Evolutionary conservation across 225 moss, liverwort and hornwort genomes (phyloP), one percentile per base, ranked within the genome.

Genomic region (Sphagnum contortum): DNA sequence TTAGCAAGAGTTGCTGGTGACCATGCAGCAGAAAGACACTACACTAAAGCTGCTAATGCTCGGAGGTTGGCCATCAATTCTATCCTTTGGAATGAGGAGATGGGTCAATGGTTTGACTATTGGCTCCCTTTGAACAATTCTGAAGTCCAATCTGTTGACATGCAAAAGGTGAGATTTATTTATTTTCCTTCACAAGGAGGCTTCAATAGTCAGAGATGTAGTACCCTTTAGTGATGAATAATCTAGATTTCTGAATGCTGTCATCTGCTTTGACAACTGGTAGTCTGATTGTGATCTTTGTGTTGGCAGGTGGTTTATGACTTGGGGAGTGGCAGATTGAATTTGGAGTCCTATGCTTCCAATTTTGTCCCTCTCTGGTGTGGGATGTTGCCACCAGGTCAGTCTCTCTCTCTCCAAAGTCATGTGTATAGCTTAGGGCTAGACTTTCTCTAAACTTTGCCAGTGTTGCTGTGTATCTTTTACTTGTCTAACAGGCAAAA

Each of bases 331-430:
- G 72, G 60, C 60, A 60, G 72, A 47, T 60, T 65, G 10, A 95
- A 86, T 66, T 63, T 66, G 9, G 68, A 79, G 45, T 56, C 76
- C 8, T 83, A 83, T 52, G 86, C 88, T 0, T 91, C 94, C 48
- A 95, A 95, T 56, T 95, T 86, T 55, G 73, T 91, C 49, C 91
- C 91, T 7, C 11, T 91, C 50, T 95, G 94, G 91, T 85, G 85
- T 70, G 86, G 88, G 14, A 66, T 87, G 3, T 65, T 87, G 12
- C 44, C 48, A 47, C 64, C 77, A 77, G 80, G 83, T 84, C 12
- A 48, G 48, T 45, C 47, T 44, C 50, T 52, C 62, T 50, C 66
- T 10, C 57, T 4, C 29, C 29, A 1, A 29, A 29, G 29, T 29
- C 29, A 29, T 29, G 29, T 29, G 29, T 29, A 29, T 29, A 1